Evolutionary conservation across 345 rosid genomes (phyloP), one percentile per base, ranked within the genome.

Genomic region (Angophora floribunda): DNA sequence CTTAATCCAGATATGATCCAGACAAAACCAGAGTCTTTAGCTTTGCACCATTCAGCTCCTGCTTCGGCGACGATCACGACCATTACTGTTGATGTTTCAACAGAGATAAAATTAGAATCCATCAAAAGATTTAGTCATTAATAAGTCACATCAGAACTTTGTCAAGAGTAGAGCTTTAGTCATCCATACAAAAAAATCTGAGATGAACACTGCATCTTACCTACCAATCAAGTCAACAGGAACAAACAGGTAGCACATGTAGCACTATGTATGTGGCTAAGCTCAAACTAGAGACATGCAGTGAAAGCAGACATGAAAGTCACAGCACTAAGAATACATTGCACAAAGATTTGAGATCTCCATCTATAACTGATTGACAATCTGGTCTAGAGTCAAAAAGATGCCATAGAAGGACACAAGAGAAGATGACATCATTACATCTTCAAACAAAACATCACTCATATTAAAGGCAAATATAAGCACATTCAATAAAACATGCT

Each of bases 11-110:
- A 63, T 85, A 87, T 78, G 90, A 93, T 88, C 92, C 88, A 89
- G 85, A 75, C 87, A 86, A 51, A 89, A 86, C 88, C 88, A 88
- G 51, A 87, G 30, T 51, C 65, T 85, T 86, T 82, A 90, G 90
- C 89, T 88, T 28, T 19, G 52, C 51, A 67, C 85, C 87, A 59
- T 91, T 94, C 90, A 98, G 93, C 99, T 98, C 95, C 99, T 95
- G 96, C 99, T 98, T 86, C 98, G 89, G 91, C 95, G 98, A 41
- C 96, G 95, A 82, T 98, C 99, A 92, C 65, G 86, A 79, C 97
- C 98, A 92, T 96, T 94, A 88, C 99, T 98, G 98, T 88, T 92
- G 61, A 65, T 89, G 87, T 89, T 85, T 82, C 47, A 30, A 87
- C 15, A 67, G 4, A 65, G 28, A 49, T 11, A 87, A 59, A 52